These are phyloP conservation scores for Niveomyces coronatus DNA, from an alignment of 2,329 filamentous ascomycete species.

Conservation along the genomic window DNA sequence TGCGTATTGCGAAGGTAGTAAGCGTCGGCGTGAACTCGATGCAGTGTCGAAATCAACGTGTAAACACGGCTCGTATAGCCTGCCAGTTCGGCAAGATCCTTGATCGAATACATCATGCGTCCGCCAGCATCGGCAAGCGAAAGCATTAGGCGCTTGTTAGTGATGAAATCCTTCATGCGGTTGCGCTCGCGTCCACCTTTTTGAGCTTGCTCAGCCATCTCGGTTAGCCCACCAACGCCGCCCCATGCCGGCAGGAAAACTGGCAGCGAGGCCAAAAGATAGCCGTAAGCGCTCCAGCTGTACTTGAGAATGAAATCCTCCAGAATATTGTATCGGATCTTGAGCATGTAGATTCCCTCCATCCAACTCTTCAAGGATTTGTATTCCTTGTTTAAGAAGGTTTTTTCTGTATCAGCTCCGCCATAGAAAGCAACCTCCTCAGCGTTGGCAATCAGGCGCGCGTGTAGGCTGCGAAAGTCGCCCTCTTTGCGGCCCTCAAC, in stretches of 20 bases:
- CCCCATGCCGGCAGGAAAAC: constrained; percentile 94
- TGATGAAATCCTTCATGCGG: constrained; percentile 98
- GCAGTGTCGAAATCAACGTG: constrained; percentile 86
- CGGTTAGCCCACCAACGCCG: constrained; percentile 63
- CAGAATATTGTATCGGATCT: constrained; percentile 97
- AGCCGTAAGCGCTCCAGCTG: constrained; percentile 96
- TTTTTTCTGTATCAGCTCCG: constrained; percentile 88
- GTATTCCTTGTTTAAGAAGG: constrained; percentile 85
- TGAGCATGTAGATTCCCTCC: constrained; percentile 96
- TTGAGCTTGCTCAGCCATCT: constrained; percentile 44
- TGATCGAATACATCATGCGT: constrained; percentile 99
- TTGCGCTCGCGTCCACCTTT: constrained; percentile 59
- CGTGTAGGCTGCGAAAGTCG: constrained; percentile 85
- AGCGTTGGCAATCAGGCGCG: constrained; percentile 87
- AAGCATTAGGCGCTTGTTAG: constrained; percentile 96
- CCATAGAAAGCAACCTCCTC: constrained; percentile 98
- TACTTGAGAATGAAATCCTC: constrained; percentile 98
- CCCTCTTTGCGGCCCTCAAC: constrained; percentile 93
- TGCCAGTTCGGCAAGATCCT: constrained; percentile 89
- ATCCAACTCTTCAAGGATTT: constrained; percentile 91
- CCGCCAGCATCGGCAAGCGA: constrained; percentile 93
- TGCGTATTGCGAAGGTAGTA: constrained; percentile 61
- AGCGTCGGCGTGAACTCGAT: constrained; percentile 82
- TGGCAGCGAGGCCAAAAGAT: constrained; percentile 83
- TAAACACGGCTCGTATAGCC: constrained; percentile 96